A percentile compares a stretch with the other conserved stretches of the same genome.
These are phyloP conservation scores for Lactifluus rugatus DNA, from an alignment of 768 basidiomycete species.

Conservation along the genomic window DNA sequence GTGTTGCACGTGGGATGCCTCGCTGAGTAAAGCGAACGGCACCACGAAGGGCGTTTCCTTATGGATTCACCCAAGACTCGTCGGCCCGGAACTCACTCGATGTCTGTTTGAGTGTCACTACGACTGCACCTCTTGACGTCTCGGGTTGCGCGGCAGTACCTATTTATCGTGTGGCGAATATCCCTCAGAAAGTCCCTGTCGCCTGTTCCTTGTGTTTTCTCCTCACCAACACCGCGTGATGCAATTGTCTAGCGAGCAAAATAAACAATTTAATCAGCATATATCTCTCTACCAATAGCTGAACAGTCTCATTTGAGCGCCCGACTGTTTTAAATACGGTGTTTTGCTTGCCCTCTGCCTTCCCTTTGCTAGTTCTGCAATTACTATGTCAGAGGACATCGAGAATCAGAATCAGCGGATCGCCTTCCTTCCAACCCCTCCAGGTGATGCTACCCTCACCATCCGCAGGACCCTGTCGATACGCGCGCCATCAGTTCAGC, in stretches of 20 bases:
- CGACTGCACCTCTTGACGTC: too few species aligned
- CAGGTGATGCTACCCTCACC: neutral
- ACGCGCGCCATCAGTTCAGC: neutral
- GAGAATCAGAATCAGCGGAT: conserved; percentile 8
- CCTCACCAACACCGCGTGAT: neutral
- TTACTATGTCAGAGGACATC: conserved; percentile 4
- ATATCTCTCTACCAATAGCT: neutral
- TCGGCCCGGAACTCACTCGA: too few species aligned
- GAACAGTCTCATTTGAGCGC: neutral
- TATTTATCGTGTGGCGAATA: neutral
- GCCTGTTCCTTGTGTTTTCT: too few species aligned
- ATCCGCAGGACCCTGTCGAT: conserved; percentile 6
- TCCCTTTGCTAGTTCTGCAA: neutral
- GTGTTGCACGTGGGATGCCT: too few species aligned
- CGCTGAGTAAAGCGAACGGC: too few species aligned
- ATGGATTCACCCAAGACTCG: too few species aligned
- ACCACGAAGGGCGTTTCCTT: too few species aligned
- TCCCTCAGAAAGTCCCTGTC: neutral
- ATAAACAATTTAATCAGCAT: too few species aligned
- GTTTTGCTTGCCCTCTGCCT: neutral
- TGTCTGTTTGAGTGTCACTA: too few species aligned
- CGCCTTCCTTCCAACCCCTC: neutral
- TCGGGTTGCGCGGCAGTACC: too few species aligned
- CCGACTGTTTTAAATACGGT: neutral
- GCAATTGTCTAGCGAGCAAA: too few species aligned